Evolutionary conservation across 1,284 basidiomycete genomes (phyloP).

Genomic region (Trametes pubescens): DNA sequence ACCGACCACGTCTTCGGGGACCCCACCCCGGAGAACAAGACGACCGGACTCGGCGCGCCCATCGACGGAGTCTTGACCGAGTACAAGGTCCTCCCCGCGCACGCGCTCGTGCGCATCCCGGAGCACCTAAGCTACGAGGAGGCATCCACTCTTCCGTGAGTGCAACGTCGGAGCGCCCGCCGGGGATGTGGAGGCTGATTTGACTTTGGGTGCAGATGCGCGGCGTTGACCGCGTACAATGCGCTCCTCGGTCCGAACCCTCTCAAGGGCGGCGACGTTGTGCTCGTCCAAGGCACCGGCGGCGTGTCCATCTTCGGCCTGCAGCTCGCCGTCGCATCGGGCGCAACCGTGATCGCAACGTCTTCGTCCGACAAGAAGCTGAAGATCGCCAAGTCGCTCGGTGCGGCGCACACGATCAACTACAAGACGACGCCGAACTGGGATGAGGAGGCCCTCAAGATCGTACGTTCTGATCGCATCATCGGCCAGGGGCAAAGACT

Average conservation of each 20-base stretch:
- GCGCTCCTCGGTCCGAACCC: conserved; percentile 38
- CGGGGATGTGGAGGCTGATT: no score
- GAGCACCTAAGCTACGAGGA: conserved; percentile 47
- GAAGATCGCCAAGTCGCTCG: conserved; percentile 42
- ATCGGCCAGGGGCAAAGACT: no score
- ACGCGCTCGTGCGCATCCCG: conserved; percentile 41
- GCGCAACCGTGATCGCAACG: conserved; percentile 53
- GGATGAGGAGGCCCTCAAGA: conserved; percentile 44
- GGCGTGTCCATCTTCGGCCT: conserved; percentile 45
- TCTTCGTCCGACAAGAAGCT: conserved; percentile 54
- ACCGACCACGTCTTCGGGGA: conserved; percentile 29
- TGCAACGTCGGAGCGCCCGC: not conserved
- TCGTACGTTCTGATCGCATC: no score
- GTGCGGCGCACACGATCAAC: conserved; percentile 48
- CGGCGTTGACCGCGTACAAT: conserved; percentile 51
- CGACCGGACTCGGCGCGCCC: conserved; percentile 54
- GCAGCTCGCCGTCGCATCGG: conserved; percentile 50
- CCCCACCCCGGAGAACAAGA: conserved; percentile 33
- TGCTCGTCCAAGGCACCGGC: conserved; percentile 52
- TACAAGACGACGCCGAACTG: conserved; percentile 52
- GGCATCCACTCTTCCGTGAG: conserved; percentile 36
- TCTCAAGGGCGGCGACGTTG: conserved; percentile 36
- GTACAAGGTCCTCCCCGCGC: conserved; percentile 46
- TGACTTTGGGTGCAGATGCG: conserved; percentile 26
- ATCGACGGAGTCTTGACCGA: conserved; percentile 62